phyloP scores from a whole-genome alignment of 2,329 filamentous ascomycete genomes.

The Xylaria digitata region DNA sequence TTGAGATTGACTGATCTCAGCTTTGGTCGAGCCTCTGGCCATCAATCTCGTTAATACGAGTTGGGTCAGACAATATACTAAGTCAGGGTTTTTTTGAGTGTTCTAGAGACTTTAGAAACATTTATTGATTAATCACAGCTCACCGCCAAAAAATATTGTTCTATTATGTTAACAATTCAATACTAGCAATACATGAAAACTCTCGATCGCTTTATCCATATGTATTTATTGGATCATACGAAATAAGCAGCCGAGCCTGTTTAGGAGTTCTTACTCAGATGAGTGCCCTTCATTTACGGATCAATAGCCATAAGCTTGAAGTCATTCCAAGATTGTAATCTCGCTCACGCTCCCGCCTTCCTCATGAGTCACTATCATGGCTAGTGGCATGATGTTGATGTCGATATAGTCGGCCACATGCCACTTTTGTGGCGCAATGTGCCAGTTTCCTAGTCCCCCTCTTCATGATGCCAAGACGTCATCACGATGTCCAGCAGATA shows the following conservation, averaged over 20 bases:
- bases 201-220: neutral
- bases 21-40: slow-evolving; percentile 14
- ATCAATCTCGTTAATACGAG: slow-evolving; percentile 39
- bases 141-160: neutral
- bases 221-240: slow-evolving; percentile 5
- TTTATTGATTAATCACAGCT: neutral
- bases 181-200: neutral
- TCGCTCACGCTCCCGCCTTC: neutral
- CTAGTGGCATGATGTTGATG: slow-evolving; percentile 10
- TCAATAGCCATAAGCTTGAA: slow-evolving; percentile 2
- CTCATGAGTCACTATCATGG: neutral
- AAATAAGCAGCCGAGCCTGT: neutral
- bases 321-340: neutral
- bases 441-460: slow-evolving; percentile 3
- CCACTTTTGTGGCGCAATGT: slow-evolving; percentile 22
- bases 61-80: slow-evolving; percentile 1
- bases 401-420: slow-evolving; percentile 5
- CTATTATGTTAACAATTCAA: neutral
- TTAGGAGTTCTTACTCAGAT: neutral
- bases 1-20: slow-evolving; percentile 19
- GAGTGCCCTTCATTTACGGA: neutral
- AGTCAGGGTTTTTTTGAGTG: slow-evolving; percentile 10
- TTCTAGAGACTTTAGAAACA: neutral
- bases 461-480: slow-evolving; percentile 18
- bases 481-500: slow-evolving; percentile 17